phyloP scores from a whole-genome alignment of 23 red algal genomes.

The Cyanidiococcus yangmingshanensis region DNA sequence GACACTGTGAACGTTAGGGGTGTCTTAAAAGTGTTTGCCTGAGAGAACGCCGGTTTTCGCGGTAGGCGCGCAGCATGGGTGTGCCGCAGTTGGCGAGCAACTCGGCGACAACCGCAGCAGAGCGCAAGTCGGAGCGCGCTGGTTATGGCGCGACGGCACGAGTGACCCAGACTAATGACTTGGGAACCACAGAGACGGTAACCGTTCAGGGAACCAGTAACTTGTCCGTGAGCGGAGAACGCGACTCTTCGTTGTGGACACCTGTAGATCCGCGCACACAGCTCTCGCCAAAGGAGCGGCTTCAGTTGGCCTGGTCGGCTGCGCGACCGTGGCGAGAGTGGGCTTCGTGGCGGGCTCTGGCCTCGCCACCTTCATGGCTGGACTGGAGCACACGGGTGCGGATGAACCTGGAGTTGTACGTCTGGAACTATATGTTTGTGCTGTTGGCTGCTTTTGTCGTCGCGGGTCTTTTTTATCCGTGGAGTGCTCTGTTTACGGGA shows the following conservation, averaged over 20 bases:
- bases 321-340: conserved; percentile 14
- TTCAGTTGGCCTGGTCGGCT: conserved; percentile 13
- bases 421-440: conserved; percentile 14
- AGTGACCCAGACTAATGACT: neutral
- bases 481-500: neutral
- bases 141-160: neutral
- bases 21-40: too few relatives aligned
- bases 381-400: conserved; percentile 4
- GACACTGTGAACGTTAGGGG: too few relatives aligned
- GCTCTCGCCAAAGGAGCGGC: neutral
- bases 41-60: too few relatives aligned
- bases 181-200: neutral
- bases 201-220: neutral
- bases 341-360: neutral
- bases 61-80: too few relatives aligned
- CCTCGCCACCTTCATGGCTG: neutral
- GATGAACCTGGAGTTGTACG: conserved; percentile 9
- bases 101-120: neutral
- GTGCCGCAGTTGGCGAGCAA: neutral
- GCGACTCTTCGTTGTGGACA: neutral
- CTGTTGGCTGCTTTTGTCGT: neutral
- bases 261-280: neutral
- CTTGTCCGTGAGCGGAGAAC: too few relatives aligned
- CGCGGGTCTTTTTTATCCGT: neutral
- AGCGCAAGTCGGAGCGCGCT: neutral